phyloP scores from a whole-genome alignment of 208 protist species.

The Trypanosoma rangeli region DNA sequence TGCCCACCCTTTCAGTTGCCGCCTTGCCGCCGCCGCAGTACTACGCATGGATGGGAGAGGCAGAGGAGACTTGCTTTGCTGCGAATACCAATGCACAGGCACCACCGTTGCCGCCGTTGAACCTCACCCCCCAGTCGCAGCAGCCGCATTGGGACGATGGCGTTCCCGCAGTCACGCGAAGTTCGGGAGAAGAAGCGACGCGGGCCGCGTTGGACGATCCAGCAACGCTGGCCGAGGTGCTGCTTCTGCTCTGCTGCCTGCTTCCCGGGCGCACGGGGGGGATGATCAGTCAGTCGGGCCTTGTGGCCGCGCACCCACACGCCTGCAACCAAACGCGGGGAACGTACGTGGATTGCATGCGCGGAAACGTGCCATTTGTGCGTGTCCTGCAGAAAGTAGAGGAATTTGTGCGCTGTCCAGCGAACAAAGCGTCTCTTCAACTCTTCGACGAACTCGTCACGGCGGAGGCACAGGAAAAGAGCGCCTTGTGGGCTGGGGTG shows the following conservation, averaged over 20 bases:
- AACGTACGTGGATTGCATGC: neutral
- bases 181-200: neutral
- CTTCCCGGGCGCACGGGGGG: conserved; percentile 57
- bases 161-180: neutral
- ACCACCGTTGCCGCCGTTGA: conserved; percentile 10
- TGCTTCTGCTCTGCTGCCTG: conserved; percentile 52
- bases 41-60: conserved; percentile 63
- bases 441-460: conserved; percentile 15
- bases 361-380: neutral
- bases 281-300: conserved; percentile 25
- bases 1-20: conserved; percentile 55
- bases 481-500: conserved; percentile 29
- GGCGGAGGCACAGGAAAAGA: neutral
- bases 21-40: conserved; percentile 53
- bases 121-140: neutral
- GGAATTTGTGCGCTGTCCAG: neutral
- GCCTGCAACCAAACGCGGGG: neutral
- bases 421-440: neutral
- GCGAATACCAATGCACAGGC: neutral
- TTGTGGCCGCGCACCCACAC: neutral
- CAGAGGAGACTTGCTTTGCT: conserved; percentile 22
- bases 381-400: conserved; percentile 6
- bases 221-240: conserved; percentile 51
- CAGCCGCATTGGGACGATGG: neutral
- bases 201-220: conserved; percentile 10